A percentile compares a stretch with the other conserved stretches of the same genome.
phyloP scores from a whole-genome alignment of 2,329 filamentous ascomycete genomes.

The Orbilia oligospora region DNA sequence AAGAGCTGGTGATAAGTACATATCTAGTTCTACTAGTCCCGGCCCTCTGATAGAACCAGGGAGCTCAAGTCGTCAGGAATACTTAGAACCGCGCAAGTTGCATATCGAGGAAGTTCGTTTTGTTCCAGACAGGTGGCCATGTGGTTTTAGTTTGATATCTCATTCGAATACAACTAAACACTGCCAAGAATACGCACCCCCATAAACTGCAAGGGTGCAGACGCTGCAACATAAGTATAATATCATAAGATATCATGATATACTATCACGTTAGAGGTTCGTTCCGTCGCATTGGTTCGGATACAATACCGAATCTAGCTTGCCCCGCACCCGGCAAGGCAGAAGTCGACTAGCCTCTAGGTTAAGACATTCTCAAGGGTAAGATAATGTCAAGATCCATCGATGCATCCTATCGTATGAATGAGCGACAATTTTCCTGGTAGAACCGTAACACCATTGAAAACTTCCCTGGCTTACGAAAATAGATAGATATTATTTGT shows the following conservation, averaged over 20 bases:
- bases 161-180: not conserved
- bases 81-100: not conserved
- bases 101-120: not conserved
- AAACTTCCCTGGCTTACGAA: not conserved
- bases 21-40: not conserved
- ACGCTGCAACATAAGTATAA: not conserved
- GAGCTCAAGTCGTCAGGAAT: not conserved
- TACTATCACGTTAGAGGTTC: not conserved
- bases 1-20: not conserved
- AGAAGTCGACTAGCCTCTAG: not conserved
- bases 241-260: not conserved
- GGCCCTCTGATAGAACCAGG: too few species aligned
- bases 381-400: not conserved
- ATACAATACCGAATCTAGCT: not conserved
- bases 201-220: not conserved
- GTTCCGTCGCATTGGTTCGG: constrained; percentile 6
- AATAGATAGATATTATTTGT: not conserved
- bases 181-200: constrained; percentile 8
- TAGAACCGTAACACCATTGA: not conserved
- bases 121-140: not conserved
- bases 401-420: not conserved
- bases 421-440: not conserved
- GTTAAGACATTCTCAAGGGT: constrained; percentile 2
- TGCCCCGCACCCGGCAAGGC: constrained; percentile 19
- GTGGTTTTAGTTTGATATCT: constrained; percentile 1